Percentiles rank a stretch among this genome's conserved stretches.
phyloP scores from a whole-genome alignment of 192 early-diverging fungal species.

The Podila verticillata region DNA sequence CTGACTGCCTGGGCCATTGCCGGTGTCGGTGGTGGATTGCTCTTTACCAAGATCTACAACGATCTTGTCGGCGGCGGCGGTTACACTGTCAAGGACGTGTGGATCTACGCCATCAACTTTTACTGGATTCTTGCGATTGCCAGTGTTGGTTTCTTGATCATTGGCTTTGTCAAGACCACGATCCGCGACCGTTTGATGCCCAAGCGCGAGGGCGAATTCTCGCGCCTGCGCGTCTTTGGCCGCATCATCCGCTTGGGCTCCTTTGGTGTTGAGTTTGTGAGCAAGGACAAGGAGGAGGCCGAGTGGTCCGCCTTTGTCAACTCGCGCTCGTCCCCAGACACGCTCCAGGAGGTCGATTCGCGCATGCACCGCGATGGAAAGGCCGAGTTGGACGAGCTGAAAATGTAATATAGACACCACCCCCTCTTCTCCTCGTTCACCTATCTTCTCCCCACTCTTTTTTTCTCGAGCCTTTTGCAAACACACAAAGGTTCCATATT shows the following conservation, averaged over 20 bases:
- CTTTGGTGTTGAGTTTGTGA: slow-evolving; percentile 35
- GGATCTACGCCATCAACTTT: slow-evolving; percentile 70
- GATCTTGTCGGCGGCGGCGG: slow-evolving; percentile 51
- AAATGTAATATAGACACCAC: not conserved
- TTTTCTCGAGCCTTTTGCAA: no score
- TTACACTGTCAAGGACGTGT: slow-evolving; percentile 49
- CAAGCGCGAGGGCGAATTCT: slow-evolving; percentile 62
- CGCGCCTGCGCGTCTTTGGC: slow-evolving; percentile 71
- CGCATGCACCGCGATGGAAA: not conserved
- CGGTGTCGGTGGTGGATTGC: slow-evolving; percentile 72
- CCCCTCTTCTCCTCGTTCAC: not conserved
- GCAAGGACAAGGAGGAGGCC: slow-evolving; percentile 59
- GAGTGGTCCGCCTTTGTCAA: slow-evolving; percentile 56
- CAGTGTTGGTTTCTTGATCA: slow-evolving; percentile 61
- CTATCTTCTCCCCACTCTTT: no score
- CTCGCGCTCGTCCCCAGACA: slow-evolving; percentile 3
- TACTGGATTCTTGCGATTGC: slow-evolving; percentile 73
- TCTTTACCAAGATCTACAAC: slow-evolving; percentile 73
- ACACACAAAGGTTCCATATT: no score
- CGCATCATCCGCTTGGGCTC: slow-evolving; percentile 61
- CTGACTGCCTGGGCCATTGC: slow-evolving; percentile 80
- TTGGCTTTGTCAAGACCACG: slow-evolving; percentile 68
- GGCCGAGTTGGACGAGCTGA: not conserved
- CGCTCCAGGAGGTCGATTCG: slow-evolving; percentile 9
- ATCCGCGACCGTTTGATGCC: slow-evolving; percentile 79